Percentiles rank a stretch among this genome's conserved stretches.
Conservation (phyloP, 2,329 filamentous ascomycete genomes). For the Xylaria sp. region DNA sequence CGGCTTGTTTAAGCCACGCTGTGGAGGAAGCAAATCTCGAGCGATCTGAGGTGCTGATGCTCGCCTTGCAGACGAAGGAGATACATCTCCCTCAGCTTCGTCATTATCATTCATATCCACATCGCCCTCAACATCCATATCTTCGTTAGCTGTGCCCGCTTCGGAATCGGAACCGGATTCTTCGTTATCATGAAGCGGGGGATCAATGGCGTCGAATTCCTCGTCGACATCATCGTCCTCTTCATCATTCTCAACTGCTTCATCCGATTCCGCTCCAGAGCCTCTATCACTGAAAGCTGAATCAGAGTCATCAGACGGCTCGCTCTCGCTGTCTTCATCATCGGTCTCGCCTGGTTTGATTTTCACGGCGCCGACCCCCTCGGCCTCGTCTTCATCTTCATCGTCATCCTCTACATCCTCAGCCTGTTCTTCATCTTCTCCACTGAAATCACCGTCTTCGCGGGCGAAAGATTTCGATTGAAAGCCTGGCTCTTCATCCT, state of each 20-base stretch:
- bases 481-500: slow-evolving; percentile 35
- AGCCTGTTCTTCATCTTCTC: slow-evolving; percentile 50
- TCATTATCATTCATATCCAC: slow-evolving; percentile 41
- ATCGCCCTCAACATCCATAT: slow-evolving; percentile 45
- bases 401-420: slow-evolving; percentile 48
- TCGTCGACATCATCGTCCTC: slow-evolving; percentile 49
- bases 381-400: slow-evolving; percentile 61
- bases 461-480: slow-evolving; percentile 31
- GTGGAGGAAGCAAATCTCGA: slow-evolving; percentile 77
- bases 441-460: slow-evolving; percentile 47
- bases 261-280: slow-evolving; percentile 50
- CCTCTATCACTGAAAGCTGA: slow-evolving; percentile 47
- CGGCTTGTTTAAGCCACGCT: slow-evolving; percentile 71
- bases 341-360: slow-evolving; percentile 64
- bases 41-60: slow-evolving; percentile 74
- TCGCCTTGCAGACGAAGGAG: slow-evolving; percentile 59
- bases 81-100: slow-evolving; percentile 47
- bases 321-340: slow-evolving; percentile 56
- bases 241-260: slow-evolving; percentile 47
- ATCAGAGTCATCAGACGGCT: slow-evolving; percentile 47
- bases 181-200: slow-evolving; percentile 43
- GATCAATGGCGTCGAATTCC: slow-evolving; percentile 48
- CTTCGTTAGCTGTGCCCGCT: slow-evolving; percentile 44
- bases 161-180: slow-evolving; percentile 48
- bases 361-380: slow-evolving; percentile 68